Base-by-base conservation (phyloP, 129 eudicot genomes). In the Helichrysum umbraculigerum region DNA sequence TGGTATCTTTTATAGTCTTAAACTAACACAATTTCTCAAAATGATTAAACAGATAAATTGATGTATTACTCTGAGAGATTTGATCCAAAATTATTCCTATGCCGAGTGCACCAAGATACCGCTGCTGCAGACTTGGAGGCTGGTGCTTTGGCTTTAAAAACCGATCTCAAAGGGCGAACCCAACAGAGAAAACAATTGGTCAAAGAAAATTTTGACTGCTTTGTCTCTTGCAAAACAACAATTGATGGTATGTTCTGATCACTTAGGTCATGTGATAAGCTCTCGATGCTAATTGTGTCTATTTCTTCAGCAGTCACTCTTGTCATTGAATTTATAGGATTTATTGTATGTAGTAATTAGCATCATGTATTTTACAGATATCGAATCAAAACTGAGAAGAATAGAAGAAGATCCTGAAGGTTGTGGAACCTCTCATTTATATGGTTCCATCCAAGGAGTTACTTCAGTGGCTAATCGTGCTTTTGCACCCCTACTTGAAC, bases 391-490 rank as follows among this genome's bases (percentile, higher is more conserved):
- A 90, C 70, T 95, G 89, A 91, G 85, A 75, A 83, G 99, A 35
- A 95, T 89, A 79, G 99, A 95, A 85, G 99, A 95, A 65, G 97
- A 95, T 70, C 97, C 97, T 29, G 99, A 95, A 82, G 99, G 99
- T 47, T 85, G 97, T 57, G 99, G 99, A 67, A 95, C 99, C 57
- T 8, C 85, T 52, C 99, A 91, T 68, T 87, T 95, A 66, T 82
- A 74, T 78, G 79, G 84, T 71, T 86, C 93, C 54, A 95, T 91
- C 70, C 90, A 89, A 84, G 94, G 89, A 79, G 99, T 95, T 77
- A 87, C 85, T 76, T 89, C 92, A 19, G 83, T 87, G 65, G 91
- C 99, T 76, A 95, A 88, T 77, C 97, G 94, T 76, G 96, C 99
- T 78, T 95, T 91, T 87, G 97, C 86, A 78, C 90, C 95, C 41